phyloP scores from a whole-genome alignment of 2,329 filamentous ascomycete genomes.

The Paecilomyces fulvus region DNA sequence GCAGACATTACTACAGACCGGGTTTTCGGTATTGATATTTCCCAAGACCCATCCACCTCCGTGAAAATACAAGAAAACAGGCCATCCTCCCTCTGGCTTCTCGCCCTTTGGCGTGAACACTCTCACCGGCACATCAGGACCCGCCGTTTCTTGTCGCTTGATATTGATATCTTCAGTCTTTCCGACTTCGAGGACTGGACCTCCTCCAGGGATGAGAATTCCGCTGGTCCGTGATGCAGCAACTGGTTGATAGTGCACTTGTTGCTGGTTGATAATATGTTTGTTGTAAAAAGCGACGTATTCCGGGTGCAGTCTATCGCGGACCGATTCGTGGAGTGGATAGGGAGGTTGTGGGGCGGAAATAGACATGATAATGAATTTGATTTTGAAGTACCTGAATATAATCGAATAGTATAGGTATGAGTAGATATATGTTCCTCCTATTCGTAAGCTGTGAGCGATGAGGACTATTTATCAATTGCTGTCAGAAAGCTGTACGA shows the following conservation, averaged over 20 bases:
- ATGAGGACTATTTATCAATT: not conserved
- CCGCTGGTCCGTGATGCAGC: slow-evolving; percentile 44
- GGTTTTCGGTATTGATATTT: slow-evolving; percentile 51
- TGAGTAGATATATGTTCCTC: not conserved
- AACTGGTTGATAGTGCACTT: slow-evolving; percentile 49
- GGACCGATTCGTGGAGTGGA: slow-evolving; percentile 41
- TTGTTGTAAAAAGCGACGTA: slow-evolving; percentile 48
- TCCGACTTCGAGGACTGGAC: slow-evolving; percentile 41
- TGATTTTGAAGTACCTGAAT: too few relatives aligned
- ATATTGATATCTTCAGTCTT: slow-evolving; percentile 40
- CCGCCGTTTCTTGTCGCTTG: slow-evolving; percentile 36
- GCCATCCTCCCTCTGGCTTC: slow-evolving; percentile 43
- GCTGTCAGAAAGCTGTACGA: not conserved
- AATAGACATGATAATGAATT: not conserved
- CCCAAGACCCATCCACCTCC: slow-evolving; percentile 53
- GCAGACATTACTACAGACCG: slow-evolving; percentile 48
- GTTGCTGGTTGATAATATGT: slow-evolving; percentile 43
- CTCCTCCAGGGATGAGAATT: slow-evolving; percentile 45
- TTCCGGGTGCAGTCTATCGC: slow-evolving; percentile 40
- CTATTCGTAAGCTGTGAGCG: not conserved
- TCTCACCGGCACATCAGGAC: slow-evolving; percentile 41
- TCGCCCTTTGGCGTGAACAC: slow-evolving; percentile 44
- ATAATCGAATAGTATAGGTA: not conserved
- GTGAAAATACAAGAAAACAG: slow-evolving; percentile 49
- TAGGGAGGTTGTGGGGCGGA: slow-evolving; percentile 31